Conservation (phyloP, 345 rosid species). For the Populus tremula region DNA sequence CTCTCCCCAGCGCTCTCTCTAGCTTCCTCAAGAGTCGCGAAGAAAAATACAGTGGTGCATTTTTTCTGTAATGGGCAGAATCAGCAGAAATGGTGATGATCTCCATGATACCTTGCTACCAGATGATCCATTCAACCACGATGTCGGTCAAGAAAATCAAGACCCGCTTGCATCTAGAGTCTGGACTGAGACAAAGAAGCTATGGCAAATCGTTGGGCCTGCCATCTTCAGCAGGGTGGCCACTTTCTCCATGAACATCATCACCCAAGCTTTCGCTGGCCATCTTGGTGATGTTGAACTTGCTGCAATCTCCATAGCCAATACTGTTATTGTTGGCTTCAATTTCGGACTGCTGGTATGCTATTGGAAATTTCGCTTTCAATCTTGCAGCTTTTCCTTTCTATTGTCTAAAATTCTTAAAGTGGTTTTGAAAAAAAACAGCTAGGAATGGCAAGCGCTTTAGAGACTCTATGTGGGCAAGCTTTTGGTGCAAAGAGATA, state of each 20-base stretch:
- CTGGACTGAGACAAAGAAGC: conserved; percentile 42
- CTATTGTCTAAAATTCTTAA: neutral
- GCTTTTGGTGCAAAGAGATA: conserved; percentile 65
- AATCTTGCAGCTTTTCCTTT: neutral
- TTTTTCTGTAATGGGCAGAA: neutral
- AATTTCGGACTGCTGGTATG: conserved; percentile 62
- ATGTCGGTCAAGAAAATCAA: neutral
- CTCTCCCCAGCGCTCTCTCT: too few species aligned
- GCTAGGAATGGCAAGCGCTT: conserved; percentile 80
- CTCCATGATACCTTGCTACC: conserved; percentile 5
- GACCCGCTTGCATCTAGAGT: neutral
- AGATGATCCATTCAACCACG: neutral
- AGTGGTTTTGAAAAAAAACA: conserved; percentile 1
- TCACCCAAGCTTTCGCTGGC: conserved; percentile 65
- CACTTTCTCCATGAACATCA: conserved; percentile 45
- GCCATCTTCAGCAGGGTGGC: conserved; percentile 55
- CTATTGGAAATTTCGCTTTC: neutral
- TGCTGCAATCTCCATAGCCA: conserved; percentile 62
- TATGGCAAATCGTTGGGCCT: conserved; percentile 65
- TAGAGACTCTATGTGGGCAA: conserved; percentile 74
- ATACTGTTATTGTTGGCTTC: conserved; percentile 63
- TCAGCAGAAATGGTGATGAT: neutral
- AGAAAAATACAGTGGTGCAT: too few species aligned
- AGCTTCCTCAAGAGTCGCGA: too few species aligned
- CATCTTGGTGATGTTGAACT: conserved; percentile 61